Evolutionary conservation across 2,329 filamentous ascomycete species (phyloP), one percentile per base, ranked within the genome.

Genomic region (Cordyceps fumosorosea): DNA sequence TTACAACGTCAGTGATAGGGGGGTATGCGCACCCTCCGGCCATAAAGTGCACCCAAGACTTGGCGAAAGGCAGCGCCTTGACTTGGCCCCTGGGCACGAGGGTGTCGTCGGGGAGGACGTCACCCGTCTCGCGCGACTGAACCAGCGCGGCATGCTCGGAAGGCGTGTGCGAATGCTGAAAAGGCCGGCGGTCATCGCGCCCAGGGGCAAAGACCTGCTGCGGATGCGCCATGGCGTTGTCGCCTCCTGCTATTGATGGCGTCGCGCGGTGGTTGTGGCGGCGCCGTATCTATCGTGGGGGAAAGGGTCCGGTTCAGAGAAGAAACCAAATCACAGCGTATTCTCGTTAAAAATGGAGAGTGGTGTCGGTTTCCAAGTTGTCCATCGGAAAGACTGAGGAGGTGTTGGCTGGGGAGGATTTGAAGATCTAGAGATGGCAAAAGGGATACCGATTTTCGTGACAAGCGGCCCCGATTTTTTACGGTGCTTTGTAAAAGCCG

Each of bases 11-110:
- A 22, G 44, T 20, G 48, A 45, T 42, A 11, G 24, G 24, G 60
- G 26, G 34, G 64, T 3, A 34, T 6, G 78, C 84, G 70, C 83
- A 96, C 91, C 87, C 93, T 81, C 93, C 93, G 60, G 93, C 93
- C 63, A 96, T 84, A 70, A 97, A 88, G 79, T 96, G 92, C 65
- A 92, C 90, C 89, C 91, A 96, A 74, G 91, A 92, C 75, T 92
- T 93, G 20, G 87, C 80, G 69, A 84, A 83, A 2, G 83, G 81
- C 44, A 79, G 74, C 18, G 73, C 71, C 65, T 79, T 77, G 60
- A 72, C 67, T 60, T 73, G 68, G 34, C 72, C 65, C 57, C 68
- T 64, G 20, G 72, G 70, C 62, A 70, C 37, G 42, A 55, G 63
- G 20, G 67, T 66, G 60, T 77, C 77, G 58, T 79, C 75, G 2